Evolutionary conservation across 768 basidiomycete genomes (phyloP).

Genomic region (Mycena maculata): DNA sequence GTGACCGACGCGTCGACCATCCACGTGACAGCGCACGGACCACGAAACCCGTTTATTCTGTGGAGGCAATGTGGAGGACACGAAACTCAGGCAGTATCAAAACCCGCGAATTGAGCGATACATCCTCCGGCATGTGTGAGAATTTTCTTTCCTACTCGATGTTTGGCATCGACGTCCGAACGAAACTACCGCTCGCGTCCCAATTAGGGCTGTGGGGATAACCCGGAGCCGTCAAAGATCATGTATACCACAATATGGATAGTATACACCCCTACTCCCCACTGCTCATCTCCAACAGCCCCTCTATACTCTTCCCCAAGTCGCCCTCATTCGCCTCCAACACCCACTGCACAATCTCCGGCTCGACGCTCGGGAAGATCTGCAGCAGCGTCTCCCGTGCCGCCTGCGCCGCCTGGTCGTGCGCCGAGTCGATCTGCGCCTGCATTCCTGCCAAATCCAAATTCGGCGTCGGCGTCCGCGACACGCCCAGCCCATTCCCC

Average conservation of each 20-base stretch:
- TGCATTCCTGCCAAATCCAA: slow-evolving; percentile 79
- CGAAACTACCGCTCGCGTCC: slow-evolving; percentile 3
- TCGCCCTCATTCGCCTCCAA: slow-evolving; percentile 91
- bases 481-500: slow-evolving; percentile 57
- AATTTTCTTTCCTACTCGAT: too few relatives aligned
- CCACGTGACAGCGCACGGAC: too few relatives aligned
- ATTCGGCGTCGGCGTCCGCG: slow-evolving; percentile 75
- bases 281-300: slow-evolving; percentile 78
- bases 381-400: slow-evolving; percentile 82
- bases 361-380: slow-evolving; percentile 88
- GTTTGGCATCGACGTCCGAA: neutral
- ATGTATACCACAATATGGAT: too few relatives aligned
- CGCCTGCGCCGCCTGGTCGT: slow-evolving; percentile 77
- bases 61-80: too few relatives aligned
- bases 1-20: slow-evolving; percentile 27
- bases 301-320: slow-evolving; percentile 90
- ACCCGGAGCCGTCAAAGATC: neutral
- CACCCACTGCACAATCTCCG: slow-evolving; percentile 89
- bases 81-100: too few relatives aligned
- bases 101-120: too few relatives aligned
- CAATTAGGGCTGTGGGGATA: neutral
- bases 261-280: slow-evolving; percentile 34
- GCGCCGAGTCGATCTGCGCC: slow-evolving; percentile 81
- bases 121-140: too few relatives aligned
- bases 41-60: too few relatives aligned